Evolutionary conservation across 495 filamentous ascomycete species (phyloP), one percentile per base, ranked within the genome.

Genomic region (Annulohypoxylon moriforme): DNA sequence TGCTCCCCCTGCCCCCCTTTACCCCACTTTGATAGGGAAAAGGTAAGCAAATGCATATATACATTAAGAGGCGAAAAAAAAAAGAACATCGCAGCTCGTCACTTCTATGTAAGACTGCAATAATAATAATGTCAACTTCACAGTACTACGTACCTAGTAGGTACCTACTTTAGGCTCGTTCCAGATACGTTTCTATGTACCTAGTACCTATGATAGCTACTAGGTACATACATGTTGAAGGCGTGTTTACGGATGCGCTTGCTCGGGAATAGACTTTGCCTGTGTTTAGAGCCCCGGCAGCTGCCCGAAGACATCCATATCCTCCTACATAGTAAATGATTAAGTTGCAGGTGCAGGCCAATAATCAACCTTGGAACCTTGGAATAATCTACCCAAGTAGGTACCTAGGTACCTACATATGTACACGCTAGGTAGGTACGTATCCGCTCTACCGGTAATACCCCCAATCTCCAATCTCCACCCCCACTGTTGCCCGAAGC

Each of bases 401-500:
- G n/a, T n/a, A n/a, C n/a, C n/a, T n/a, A n/a, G n/a, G n/a, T n/a
- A n/a, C 3, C 31, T 33, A 33, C 31, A 33, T 33, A 33, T n/a
- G 31, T 33, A 33, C 31, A 33, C 8, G 8, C 4, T 33, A 38
- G 34, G 34, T 38, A 38, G 4, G 5, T 4, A 13, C 11, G 34
- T 42, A 42, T 42, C 38, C 38, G 13, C 38, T 16, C 24, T 9
- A 13, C n/a, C n/a, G n/a, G n/a, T n/a, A n/a, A n/a, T n/a, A n/a
- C n/a, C n/a, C n/a, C n/a, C n/a, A n/a, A n/a, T n/a, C n/a, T n/a
- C n/a, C n/a, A n/a, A n/a, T n/a, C 47, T 18, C 53, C 53, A 27
- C 53, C 53, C 53, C 53, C 53, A 58, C 53, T 33, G 34, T 56
- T 56, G 33, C 53, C 29, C 53, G 52, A 31, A 16, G 13, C 22